A percentile compares a stretch with the other conserved stretches of the same genome.
phyloP scores from a whole-genome alignment of 1,139 yeast species.

The Maudiozyma humilis region DNA sequence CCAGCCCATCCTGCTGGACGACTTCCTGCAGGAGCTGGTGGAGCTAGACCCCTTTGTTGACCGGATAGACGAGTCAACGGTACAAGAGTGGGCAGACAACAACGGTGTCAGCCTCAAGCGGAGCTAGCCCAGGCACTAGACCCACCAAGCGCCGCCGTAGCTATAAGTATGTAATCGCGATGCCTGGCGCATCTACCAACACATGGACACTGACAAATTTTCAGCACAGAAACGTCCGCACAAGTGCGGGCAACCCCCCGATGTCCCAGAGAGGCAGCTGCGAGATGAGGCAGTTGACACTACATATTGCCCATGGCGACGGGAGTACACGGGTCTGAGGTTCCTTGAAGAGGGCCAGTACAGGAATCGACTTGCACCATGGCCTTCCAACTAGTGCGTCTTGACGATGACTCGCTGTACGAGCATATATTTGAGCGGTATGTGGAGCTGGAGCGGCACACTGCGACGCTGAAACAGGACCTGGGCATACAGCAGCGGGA shows the following conservation, averaged over 20 bases:
- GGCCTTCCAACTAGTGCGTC: constrained; percentile 2
- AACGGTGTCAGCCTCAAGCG: constrained; percentile 32
- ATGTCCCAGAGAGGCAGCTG: no score
- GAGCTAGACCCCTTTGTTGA: constrained; percentile 24
- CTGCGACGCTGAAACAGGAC: constrained; percentile 26
- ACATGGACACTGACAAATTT: no score
- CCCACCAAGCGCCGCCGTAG: no score
- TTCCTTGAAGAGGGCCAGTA: no score
- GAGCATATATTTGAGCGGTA: constrained; percentile 30
- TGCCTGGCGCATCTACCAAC: no score
- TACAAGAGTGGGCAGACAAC: constrained; percentile 29
- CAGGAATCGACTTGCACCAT: no score
- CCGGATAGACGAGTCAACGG: constrained; percentile 24
- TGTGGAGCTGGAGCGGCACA: constrained; percentile 17
- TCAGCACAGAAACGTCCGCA: no score
- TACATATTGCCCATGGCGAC: no score
- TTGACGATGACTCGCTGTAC: constrained; percentile 23
- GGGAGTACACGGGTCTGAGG: no score
- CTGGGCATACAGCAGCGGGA: constrained; percentile 25
- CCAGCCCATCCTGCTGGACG: constrained; percentile 22
- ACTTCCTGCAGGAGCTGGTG: constrained; percentile 16
- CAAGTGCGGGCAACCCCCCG: no score
- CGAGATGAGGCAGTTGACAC: no score
- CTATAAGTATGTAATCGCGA: no score
- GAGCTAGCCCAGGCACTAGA: not conserved